phyloP scores from a whole-genome alignment of 2,329 filamentous ascomycete genomes.

The Parascedosporium putredinis region DNA sequence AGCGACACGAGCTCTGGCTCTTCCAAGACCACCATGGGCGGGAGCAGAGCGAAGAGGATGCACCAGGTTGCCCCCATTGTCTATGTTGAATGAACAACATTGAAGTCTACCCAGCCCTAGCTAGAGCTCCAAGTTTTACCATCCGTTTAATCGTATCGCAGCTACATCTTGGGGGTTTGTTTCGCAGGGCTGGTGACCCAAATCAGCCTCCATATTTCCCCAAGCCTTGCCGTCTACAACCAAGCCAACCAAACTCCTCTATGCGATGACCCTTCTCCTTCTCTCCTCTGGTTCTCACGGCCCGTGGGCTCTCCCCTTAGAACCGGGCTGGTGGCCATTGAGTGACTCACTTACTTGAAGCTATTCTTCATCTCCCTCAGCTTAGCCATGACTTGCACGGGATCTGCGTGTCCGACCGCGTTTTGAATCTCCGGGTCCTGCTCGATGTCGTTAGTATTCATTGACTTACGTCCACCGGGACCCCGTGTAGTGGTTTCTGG shows the following conservation, averaged over 20 bases:
- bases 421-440: constrained; percentile 78
- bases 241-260: too few relatives aligned
- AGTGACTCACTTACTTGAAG: constrained; percentile 44
- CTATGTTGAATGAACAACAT: too few relatives aligned
- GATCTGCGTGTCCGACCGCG: constrained; percentile 68
- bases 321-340: too few relatives aligned
- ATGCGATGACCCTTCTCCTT: neutral
- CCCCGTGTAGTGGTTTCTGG: constrained; percentile 9
- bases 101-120: too few relatives aligned
- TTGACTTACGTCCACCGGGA: neutral
- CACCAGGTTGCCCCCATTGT: too few relatives aligned
- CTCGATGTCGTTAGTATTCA: neutral
- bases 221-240: too few relatives aligned
- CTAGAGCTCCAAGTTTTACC: neutral
- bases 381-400: constrained; percentile 74
- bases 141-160: neutral
- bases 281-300: neutral
- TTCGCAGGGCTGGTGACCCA: neutral
- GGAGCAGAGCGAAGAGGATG: too few relatives aligned
- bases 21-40: too few relatives aligned
- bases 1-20: too few relatives aligned
- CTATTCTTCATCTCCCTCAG: constrained; percentile 87
- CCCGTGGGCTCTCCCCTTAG: too few relatives aligned
- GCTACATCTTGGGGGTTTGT: neutral
- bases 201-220: neutral